phyloP scores from a whole-genome alignment of 352 stramenopile species.

The Peronospora farinosa region DNA sequence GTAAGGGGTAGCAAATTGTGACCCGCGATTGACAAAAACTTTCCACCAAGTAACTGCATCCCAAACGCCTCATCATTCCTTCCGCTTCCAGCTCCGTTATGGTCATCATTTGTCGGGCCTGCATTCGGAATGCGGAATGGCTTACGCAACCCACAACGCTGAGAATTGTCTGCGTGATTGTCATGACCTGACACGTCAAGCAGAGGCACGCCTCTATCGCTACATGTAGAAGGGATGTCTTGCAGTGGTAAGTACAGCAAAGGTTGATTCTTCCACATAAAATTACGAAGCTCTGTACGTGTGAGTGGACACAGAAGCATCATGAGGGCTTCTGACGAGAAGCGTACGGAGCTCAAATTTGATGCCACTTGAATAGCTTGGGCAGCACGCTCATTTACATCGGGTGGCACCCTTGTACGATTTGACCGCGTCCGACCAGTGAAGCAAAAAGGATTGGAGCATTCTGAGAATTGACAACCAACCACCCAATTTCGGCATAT shows the following conservation, averaged over 20 bases:
- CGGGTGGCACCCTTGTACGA: conserved; percentile 2
- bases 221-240: conserved; percentile 25
- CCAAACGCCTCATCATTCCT: conserved; percentile 20
- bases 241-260: conserved; percentile 55
- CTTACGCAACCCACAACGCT: conserved; percentile 39
- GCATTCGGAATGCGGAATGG: conserved; percentile 43
- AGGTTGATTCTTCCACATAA: conserved; percentile 39
- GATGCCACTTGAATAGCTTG: conserved; percentile 41
- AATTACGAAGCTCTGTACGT: conserved; percentile 29
- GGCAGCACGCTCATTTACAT: conserved; percentile 44
- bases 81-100: conserved; percentile 3
- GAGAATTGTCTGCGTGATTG: conserved; percentile 30
- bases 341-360: conserved; percentile 27
- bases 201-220: conserved; percentile 13
- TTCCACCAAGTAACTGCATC: conserved; percentile 35
- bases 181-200: conserved; percentile 51
- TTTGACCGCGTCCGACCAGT: conserved; percentile 13
- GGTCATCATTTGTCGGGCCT: not conserved
- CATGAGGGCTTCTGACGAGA: conserved; percentile 33
- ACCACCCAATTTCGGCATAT: conserved; percentile 45
- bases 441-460: conserved; percentile 47
- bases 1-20: not conserved
- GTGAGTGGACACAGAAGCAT: conserved; percentile 35
- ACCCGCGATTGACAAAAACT: conserved; percentile 17
- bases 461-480: conserved; percentile 30